These are phyloP conservation scores for Geotrichum fermentans DNA, from an alignment of 1,139 yeast species.

Conservation along the genomic window DNA sequence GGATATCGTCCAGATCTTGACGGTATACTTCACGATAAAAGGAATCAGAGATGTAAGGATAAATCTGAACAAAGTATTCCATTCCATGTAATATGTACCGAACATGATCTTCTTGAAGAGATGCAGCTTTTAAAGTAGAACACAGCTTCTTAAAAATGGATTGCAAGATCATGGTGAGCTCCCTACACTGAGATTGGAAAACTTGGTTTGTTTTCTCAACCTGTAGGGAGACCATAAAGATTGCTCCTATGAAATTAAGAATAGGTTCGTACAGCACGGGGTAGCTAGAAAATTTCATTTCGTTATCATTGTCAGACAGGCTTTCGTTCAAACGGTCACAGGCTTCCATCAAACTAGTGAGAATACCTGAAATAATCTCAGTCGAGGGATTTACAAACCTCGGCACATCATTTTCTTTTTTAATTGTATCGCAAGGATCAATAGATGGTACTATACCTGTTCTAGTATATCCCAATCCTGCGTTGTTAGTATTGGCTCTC, in stretches of 20 bases:
- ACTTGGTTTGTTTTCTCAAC: conserved; percentile 3
- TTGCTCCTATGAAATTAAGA: conserved; percentile 4
- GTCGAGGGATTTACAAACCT: background rate
- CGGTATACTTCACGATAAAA: conserved; percentile 16
- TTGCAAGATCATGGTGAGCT: conserved; percentile 10
- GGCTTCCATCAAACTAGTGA: conserved; percentile 3
- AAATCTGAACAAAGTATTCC: background rate
- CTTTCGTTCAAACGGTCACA: conserved; percentile 3
- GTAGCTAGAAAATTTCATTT: conserved; percentile 8
- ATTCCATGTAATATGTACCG: conserved; percentile 8
- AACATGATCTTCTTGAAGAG: conserved; percentile 9
- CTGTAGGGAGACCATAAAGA: conserved; percentile 4
- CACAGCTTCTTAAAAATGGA: conserved; percentile 5
- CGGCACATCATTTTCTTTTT: background rate
- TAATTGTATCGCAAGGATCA: background rate
- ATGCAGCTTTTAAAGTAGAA: background rate
- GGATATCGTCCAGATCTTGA: conserved; percentile 5
- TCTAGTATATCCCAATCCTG: conserved; percentile 5
- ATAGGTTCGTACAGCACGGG: conserved; percentile 10
- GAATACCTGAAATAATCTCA: conserved; percentile 1
- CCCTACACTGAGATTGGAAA: conserved; percentile 15
- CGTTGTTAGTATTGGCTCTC: background rate
- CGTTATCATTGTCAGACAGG: conserved; percentile 4
- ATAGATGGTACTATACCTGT: conserved; percentile 1
- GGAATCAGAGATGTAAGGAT: conserved; percentile 5